Percentiles rank a stretch among this genome's conserved stretches.
Conservation (phyloP, 495 filamentous ascomycete species). For the Xylaria telfairii region DNA sequence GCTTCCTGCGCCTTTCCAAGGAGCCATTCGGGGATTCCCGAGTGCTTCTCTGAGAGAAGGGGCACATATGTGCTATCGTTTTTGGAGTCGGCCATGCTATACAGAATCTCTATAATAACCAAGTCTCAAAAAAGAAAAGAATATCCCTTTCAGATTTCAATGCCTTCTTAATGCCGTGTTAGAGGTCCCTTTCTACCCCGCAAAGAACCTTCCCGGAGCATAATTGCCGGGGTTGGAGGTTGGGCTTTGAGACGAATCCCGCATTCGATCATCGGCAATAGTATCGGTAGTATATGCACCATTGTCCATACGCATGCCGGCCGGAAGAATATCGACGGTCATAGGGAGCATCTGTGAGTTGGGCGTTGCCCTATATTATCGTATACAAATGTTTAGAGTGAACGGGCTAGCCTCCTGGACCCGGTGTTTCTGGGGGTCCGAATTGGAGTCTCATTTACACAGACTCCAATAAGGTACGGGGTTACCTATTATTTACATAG, state of each 20-base stretch:
- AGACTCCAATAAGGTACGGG: too few species aligned
- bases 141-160: not conserved
- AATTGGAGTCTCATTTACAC: too few species aligned
- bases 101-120: not conserved
- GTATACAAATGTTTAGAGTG: too few species aligned
- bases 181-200: not conserved
- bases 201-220: not conserved
- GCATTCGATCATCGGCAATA: constrained; percentile 10
- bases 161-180: not conserved
- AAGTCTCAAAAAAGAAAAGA: not conserved
- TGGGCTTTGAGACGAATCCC: not conserved
- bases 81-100: constrained; percentile 40
- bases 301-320: not conserved
- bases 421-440: too few species aligned
- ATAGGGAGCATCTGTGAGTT: not conserved
- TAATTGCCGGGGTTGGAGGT: constrained; percentile 15
- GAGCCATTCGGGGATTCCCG: constrained; percentile 49
- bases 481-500: too few species aligned
- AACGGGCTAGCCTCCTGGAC: too few species aligned
- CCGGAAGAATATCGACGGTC: not conserved
- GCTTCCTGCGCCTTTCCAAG: constrained; percentile 45
- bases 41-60: constrained; percentile 48
- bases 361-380: not conserved
- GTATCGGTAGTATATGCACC: not conserved
- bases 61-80: constrained; percentile 45